phyloP scores from a whole-genome alignment of 441 rosid species.

The Lepidium campestre region DNA sequence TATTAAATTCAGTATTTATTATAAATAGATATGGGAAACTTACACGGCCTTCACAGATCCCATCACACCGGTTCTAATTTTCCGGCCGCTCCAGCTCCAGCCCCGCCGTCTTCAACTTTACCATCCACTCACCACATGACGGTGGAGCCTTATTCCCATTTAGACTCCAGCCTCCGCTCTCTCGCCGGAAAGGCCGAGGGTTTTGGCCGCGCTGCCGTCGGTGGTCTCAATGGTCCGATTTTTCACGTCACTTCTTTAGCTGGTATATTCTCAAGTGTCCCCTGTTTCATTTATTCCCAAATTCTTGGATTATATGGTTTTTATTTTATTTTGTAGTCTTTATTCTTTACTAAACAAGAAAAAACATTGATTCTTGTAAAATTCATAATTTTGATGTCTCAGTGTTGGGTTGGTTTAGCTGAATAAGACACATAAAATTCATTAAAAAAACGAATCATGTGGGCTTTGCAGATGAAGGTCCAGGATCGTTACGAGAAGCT shows the following conservation, averaged over 20 bases:
- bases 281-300: neutral
- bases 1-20: neutral
- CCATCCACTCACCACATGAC: slow-evolving; percentile 15
- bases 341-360: neutral
- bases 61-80: slow-evolving; percentile 30
- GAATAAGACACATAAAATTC: neutral
- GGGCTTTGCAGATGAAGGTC: slow-evolving; percentile 63
- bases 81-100: slow-evolving; percentile 14
- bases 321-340: neutral
- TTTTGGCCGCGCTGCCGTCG: slow-evolving; percentile 70
- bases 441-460: neutral
- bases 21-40: slow-evolving; percentile 39
- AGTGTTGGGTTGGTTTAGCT: neutral
- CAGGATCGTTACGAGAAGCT: slow-evolving; percentile 79
- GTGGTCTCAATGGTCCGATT: slow-evolving; percentile 69
- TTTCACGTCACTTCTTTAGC: slow-evolving; percentile 60
- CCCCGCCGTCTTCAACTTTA: neutral
- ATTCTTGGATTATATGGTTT: neutral
- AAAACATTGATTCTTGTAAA: neutral
- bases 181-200: slow-evolving; percentile 87
- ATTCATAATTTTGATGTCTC: neutral
- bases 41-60: slow-evolving; percentile 38
- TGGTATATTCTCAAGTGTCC: slow-evolving; percentile 34
- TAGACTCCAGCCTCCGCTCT: slow-evolving; percentile 59
- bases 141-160: slow-evolving; percentile 51